phyloP scores from a whole-genome alignment of 352 stramenopile genomes.

The Phytophthora crassamura region DNA sequence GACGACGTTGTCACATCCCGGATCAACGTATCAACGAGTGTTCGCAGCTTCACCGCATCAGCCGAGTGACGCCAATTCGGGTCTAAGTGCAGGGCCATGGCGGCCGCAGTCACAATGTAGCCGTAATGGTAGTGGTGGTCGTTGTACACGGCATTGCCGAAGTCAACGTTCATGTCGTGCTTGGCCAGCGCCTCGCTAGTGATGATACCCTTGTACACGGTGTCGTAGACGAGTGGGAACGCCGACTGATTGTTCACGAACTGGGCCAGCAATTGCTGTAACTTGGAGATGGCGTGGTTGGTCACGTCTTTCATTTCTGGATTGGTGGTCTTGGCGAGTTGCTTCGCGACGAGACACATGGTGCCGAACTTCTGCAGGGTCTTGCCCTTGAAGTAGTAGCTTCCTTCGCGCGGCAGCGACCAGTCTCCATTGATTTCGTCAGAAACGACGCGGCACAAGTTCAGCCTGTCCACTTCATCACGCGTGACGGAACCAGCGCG shows the following conservation, averaged over 20 bases:
- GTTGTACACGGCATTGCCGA: slow-evolving; percentile 77
- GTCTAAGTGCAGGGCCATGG: slow-evolving; percentile 57
- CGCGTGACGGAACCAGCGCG: slow-evolving; percentile 33
- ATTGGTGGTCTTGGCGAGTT: slow-evolving; percentile 64
- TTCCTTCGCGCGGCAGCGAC: slow-evolving; percentile 65
- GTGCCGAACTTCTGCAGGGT: slow-evolving; percentile 78
- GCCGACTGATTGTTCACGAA: slow-evolving; percentile 56
- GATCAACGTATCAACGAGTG: slow-evolving; percentile 58
- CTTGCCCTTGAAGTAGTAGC: slow-evolving; percentile 90
- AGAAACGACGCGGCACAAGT: slow-evolving; percentile 50
- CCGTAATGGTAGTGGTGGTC: slow-evolving; percentile 83
- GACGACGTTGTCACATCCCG: slow-evolving; percentile 55
- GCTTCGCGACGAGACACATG: slow-evolving; percentile 75
- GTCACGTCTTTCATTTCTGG: slow-evolving; percentile 56
- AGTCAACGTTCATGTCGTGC: slow-evolving; percentile 77
- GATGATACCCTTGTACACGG: slow-evolving; percentile 72
- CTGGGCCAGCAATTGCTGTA: slow-evolving; percentile 50
- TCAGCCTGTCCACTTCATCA: slow-evolving; percentile 42
- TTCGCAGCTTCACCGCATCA: slow-evolving; percentile 45
- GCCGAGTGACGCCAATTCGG: slow-evolving; percentile 44
- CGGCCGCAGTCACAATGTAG: slow-evolving; percentile 63
- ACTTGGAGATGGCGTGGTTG: slow-evolving; percentile 51
- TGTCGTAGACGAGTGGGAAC: slow-evolving; percentile 74
- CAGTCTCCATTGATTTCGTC: slow-evolving; percentile 80
- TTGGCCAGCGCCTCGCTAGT: slow-evolving; percentile 58